Conservation (phyloP, 805 yeast species). For the Candida methanosorbosa region DNA sequence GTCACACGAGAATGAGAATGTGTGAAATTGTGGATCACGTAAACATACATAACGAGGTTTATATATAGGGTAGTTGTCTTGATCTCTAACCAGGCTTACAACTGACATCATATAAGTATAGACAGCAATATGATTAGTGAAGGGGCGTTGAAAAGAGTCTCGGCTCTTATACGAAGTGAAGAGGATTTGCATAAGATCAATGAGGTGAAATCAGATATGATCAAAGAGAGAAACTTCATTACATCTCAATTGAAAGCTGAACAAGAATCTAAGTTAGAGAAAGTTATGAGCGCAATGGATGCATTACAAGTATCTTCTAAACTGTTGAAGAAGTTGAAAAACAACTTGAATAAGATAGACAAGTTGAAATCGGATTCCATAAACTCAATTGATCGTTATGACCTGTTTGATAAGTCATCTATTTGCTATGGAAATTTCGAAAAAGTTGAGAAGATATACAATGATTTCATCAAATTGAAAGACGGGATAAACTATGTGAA, state of each 20-base stretch:
- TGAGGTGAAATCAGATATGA: conserved; percentile 43
- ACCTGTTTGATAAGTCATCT: conserved; percentile 59
- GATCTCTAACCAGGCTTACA: too few relatives aligned
- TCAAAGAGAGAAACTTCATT: conserved; percentile 63
- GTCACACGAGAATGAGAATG: too few relatives aligned
- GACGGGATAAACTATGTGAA: conserved; percentile 42
- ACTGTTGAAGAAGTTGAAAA: conserved; percentile 42
- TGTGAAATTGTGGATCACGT: too few relatives aligned
- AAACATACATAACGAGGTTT: too few relatives aligned
- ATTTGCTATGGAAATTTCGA: conserved; percentile 62
- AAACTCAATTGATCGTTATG: conserved; percentile 56
- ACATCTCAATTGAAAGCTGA: conserved; percentile 69
- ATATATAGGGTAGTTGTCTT: too few relatives aligned
- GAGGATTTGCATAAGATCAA: conserved; percentile 48
- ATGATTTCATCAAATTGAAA: conserved; percentile 50
- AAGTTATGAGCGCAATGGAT: conserved; percentile 38
- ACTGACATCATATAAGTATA: neutral
- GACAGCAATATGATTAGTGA: neutral
- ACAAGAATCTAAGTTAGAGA: conserved; percentile 54
- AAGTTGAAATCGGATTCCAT: conserved; percentile 46
- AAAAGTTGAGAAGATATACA: conserved; percentile 57
- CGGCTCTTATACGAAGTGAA: conserved; percentile 16
- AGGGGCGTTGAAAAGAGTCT: conserved; percentile 7
- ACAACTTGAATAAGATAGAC: conserved; percentile 34
- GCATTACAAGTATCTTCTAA: conserved; percentile 29